phyloP scores from a whole-genome alignment of 2,329 filamentous ascomycete species.

The Ophiostoma montium region DNA sequence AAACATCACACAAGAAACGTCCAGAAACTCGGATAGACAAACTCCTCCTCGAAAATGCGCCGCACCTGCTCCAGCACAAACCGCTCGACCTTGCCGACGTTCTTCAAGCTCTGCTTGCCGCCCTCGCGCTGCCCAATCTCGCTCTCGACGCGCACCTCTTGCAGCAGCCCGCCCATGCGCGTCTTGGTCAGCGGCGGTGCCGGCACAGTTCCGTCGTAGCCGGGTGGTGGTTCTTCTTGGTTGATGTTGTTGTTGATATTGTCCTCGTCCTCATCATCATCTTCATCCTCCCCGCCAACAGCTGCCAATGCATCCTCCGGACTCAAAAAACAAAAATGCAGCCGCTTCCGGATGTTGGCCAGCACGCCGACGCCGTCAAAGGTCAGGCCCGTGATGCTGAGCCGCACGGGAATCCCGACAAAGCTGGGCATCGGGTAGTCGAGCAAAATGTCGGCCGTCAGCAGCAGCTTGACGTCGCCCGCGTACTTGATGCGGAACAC shows the following conservation, averaged over 20 bases:
- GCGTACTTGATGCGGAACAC: slow-evolving; percentile 83
- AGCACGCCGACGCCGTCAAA: slow-evolving; percentile 92
- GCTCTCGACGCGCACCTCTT: slow-evolving; percentile 91
- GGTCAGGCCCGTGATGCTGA: slow-evolving; percentile 87
- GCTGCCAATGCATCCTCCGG: slow-evolving; percentile 77
- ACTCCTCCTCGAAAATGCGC: slow-evolving; percentile 95
- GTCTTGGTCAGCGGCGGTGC: slow-evolving; percentile 18
- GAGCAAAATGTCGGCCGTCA: slow-evolving; percentile 88
- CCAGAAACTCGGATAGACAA: slow-evolving; percentile 98
- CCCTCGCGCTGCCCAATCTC: slow-evolving; percentile 89
- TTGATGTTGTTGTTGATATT: not conserved
- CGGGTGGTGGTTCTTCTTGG: not conserved
- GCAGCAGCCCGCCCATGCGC: slow-evolving; percentile 57
- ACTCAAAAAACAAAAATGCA: slow-evolving; percentile 89
- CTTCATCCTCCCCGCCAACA: slow-evolving; percentile 37
- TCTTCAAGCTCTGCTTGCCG: slow-evolving; percentile 90
- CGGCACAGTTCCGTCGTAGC: slow-evolving; percentile 2
- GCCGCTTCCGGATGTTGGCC: slow-evolving; percentile 75
- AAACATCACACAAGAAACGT: slow-evolving; percentile 75
- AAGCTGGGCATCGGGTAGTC: slow-evolving; percentile 99
- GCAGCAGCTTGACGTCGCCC: slow-evolving; percentile 71
- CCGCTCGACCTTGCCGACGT: slow-evolving; percentile 95
- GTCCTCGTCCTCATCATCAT: not conserved
- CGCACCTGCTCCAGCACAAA: slow-evolving; percentile 95
- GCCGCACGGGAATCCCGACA: slow-evolving; percentile 82